Conservation (phyloP, 2,329 filamentous ascomycete species). For the Trichoderma lentiforme region DNA sequence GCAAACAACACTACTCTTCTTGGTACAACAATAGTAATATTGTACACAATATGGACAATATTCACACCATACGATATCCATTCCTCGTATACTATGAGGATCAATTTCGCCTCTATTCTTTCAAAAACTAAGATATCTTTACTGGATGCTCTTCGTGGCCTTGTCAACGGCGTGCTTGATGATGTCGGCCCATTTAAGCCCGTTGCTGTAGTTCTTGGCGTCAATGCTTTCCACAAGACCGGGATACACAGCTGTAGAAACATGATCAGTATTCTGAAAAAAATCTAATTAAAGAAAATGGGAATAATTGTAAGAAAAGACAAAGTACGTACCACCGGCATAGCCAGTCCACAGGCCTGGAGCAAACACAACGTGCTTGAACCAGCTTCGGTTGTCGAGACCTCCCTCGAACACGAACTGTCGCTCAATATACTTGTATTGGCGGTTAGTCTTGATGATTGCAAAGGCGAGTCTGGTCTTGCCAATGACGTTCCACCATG, state of each 20-base stretch:
- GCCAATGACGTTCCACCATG: slow-evolving; percentile 76
- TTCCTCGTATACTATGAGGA: neutral
- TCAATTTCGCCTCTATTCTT: neutral
- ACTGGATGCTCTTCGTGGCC: slow-evolving; percentile 41
- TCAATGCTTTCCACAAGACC: slow-evolving; percentile 62
- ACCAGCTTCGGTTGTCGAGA: slow-evolving; percentile 78
- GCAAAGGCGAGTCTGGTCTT: slow-evolving; percentile 61
- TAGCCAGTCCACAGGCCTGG: slow-evolving; percentile 92
- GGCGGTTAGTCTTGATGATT: slow-evolving; percentile 67
- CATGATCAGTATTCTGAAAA: neutral
- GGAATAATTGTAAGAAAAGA: neutral
- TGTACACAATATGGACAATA: neutral
- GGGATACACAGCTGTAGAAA: slow-evolving; percentile 53
- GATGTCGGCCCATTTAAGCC: slow-evolving; percentile 57
- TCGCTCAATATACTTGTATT: slow-evolving; percentile 82
- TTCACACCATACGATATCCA: neutral
- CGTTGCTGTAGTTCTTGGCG: slow-evolving; percentile 54
- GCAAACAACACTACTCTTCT: neutral
- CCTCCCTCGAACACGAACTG: slow-evolving; percentile 73
- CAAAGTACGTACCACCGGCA: slow-evolving; percentile 58
- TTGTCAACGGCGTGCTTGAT: slow-evolving; percentile 50
- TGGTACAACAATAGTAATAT: neutral
- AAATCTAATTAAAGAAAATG: neutral
- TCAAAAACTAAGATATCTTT: neutral
- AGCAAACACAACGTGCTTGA: slow-evolving; percentile 93